Percentiles rank a stretch among this genome's conserved stretches.
Conservation (phyloP, 2,329 filamentous ascomycete species). For the Clonostachys chloroleuca region DNA sequence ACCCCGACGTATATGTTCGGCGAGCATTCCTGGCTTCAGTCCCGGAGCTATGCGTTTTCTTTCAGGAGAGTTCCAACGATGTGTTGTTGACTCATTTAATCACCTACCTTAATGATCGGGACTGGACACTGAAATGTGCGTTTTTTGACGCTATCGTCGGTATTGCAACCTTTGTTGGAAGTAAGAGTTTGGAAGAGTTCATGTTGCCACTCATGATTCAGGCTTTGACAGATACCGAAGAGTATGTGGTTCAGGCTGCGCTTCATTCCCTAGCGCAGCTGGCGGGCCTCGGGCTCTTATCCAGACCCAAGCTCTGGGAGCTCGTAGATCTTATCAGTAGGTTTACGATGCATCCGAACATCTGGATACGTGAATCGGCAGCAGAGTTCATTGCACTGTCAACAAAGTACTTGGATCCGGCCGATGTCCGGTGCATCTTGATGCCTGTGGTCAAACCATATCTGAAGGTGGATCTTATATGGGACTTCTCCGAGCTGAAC, state of each 20-base stretch:
- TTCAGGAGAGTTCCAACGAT: slow-evolving; percentile 88
- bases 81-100: slow-evolving; percentile 95
- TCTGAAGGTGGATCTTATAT: slow-evolving; percentile 66
- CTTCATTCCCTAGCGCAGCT: slow-evolving; percentile 84
- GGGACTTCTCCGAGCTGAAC: slow-evolving; percentile 64
- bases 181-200: slow-evolving; percentile 86
- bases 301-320: slow-evolving; percentile 81
- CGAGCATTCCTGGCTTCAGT: slow-evolving; percentile 90
- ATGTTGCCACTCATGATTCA: slow-evolving; percentile 95
- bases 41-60: slow-evolving; percentile 89
- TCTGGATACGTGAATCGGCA: slow-evolving; percentile 91
- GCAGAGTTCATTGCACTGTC: slow-evolving; percentile 77
- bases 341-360: slow-evolving; percentile 89
- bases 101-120: slow-evolving; percentile 92
- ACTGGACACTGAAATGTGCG: slow-evolving; percentile 94
- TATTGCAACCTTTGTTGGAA: slow-evolving; percentile 86
- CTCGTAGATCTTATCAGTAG: slow-evolving; percentile 77
- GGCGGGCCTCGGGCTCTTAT: slow-evolving; percentile 82
- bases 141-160: slow-evolving; percentile 96
- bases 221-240: slow-evolving; percentile 86
- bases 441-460: slow-evolving; percentile 78
- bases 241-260: slow-evolving; percentile 89
- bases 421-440: slow-evolving; percentile 81
- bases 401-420: slow-evolving; percentile 69
- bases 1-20: slow-evolving; percentile 78